phyloP scores from a whole-genome alignment of 2,329 filamentous ascomycete species.

The Akanthomyces dipterigenus region DNA sequence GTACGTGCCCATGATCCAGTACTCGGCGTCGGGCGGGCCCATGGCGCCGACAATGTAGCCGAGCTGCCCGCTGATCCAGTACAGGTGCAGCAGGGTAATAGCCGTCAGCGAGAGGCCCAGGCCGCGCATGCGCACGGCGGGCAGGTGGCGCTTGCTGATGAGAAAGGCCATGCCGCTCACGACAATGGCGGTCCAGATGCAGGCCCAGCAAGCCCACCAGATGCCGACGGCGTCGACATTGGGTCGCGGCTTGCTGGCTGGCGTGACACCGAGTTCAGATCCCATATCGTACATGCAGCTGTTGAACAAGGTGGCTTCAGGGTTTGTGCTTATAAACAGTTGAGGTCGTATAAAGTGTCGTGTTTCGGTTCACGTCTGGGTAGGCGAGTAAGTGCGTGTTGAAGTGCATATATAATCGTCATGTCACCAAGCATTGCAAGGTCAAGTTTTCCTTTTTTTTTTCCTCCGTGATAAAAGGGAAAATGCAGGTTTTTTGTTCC shows the following conservation, averaged over 20 bases:
- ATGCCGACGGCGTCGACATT: slow-evolving; percentile 25
- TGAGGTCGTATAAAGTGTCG: too few species aligned
- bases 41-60: slow-evolving; percentile 29
- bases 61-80: slow-evolving; percentile 33
- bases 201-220: slow-evolving; percentile 27
- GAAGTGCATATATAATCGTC: not conserved
- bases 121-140: slow-evolving; percentile 33
- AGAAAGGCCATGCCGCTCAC: slow-evolving; percentile 33
- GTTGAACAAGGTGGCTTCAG: not conserved
- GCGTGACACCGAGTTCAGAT: slow-evolving; percentile 20
- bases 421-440: not conserved
- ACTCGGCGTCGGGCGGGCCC: slow-evolving; percentile 45
- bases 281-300: slow-evolving; percentile 16
- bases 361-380: not conserved
- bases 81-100: slow-evolving; percentile 33
- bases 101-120: slow-evolving; percentile 33
- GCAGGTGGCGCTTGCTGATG: slow-evolving; percentile 27
- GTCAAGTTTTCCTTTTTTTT: not conserved
- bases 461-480: not conserved
- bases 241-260: slow-evolving; percentile 15
- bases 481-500: not conserved
- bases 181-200: slow-evolving; percentile 29
- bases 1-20: slow-evolving; percentile 59
- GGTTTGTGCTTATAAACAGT: not conserved
- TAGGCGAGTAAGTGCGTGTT: not conserved